These are phyloP conservation scores for Acanthamoeba healyi DNA, from an alignment of 208 protist species.

Conservation along the genomic window DNA sequence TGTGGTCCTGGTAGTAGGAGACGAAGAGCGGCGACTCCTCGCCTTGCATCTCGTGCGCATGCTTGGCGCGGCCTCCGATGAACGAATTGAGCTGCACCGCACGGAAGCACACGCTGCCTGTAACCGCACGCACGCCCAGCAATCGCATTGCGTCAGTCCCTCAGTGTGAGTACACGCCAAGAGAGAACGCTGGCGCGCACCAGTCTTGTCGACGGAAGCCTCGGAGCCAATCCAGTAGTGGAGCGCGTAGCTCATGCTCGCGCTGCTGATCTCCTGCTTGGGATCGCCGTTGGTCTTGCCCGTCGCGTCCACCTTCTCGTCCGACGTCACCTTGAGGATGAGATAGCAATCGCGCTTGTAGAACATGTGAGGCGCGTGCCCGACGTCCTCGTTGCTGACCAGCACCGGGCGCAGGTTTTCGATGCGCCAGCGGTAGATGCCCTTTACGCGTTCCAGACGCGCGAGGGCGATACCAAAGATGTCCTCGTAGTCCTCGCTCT, in stretches of 20 bases:
- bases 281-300: background rate
- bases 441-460: background rate
- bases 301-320: background rate
- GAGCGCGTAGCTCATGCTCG: slow-evolving; percentile 41
- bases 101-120: slow-evolving; percentile 54
- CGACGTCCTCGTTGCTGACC: background rate
- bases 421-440: slow-evolving; percentile 57
- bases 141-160: no score
- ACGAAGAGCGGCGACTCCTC: slow-evolving; percentile 47
- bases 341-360: slow-evolving; percentile 58
- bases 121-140: background rate
- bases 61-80: slow-evolving; percentile 38
- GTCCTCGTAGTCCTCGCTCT: slow-evolving; percentile 46
- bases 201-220: slow-evolving; percentile 56
- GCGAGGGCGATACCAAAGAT: slow-evolving; percentile 50
- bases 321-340: background rate
- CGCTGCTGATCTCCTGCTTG: slow-evolving; percentile 60
- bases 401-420: slow-evolving; percentile 57
- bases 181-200: no score
- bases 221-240: slow-evolving; percentile 67
- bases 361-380: slow-evolving; percentile 37
- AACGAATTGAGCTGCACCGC: slow-evolving; percentile 62
- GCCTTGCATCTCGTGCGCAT: slow-evolving; percentile 33
- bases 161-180: no score
- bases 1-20: slow-evolving; percentile 46